Conservation (phyloP, 805 yeast genomes). For the Wickerhamomyces chambardii region DNA sequence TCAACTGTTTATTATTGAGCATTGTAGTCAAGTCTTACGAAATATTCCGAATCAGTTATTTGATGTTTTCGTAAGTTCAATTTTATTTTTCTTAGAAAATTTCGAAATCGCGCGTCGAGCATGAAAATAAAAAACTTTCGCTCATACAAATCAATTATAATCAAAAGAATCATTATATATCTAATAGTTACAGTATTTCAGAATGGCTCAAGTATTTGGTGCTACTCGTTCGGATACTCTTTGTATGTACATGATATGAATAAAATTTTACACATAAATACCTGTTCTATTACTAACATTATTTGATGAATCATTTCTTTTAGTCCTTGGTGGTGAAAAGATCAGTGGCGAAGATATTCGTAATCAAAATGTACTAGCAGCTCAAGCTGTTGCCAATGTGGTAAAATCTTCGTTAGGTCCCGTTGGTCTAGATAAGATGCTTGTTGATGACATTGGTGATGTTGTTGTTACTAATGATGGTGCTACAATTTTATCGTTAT, state of each 20-base stretch:
- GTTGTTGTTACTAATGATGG: slow-evolving; percentile 99
- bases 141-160: slow-evolving; percentile 4
- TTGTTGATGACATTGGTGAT: slow-evolving; percentile 98
- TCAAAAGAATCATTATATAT: slow-evolving; percentile 1
- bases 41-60: no score
- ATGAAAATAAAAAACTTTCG: not conserved
- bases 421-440: slow-evolving; percentile 96
- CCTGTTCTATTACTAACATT: not conserved
- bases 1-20: no score
- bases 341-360: slow-evolving; percentile 94
- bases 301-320: not conserved
- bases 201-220: slow-evolving; percentile 57
- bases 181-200: not conserved
- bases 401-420: slow-evolving; percentile 97
- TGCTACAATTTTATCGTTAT: slow-evolving; percentile 82
- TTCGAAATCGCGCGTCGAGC: no score
- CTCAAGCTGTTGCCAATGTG: slow-evolving; percentile 97
- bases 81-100: no score
- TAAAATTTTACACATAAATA: not conserved
- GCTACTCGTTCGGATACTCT: slow-evolving; percentile 86
- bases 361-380: slow-evolving; percentile 92
- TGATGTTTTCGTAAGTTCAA: no score
- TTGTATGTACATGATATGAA: slow-evolving; percentile 27
- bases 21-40: no score
- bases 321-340: slow-evolving; percentile 90